Conservation (phyloP, 192 early-diverging fungal genomes). For the Globomyces pollinis-pini region DNA sequence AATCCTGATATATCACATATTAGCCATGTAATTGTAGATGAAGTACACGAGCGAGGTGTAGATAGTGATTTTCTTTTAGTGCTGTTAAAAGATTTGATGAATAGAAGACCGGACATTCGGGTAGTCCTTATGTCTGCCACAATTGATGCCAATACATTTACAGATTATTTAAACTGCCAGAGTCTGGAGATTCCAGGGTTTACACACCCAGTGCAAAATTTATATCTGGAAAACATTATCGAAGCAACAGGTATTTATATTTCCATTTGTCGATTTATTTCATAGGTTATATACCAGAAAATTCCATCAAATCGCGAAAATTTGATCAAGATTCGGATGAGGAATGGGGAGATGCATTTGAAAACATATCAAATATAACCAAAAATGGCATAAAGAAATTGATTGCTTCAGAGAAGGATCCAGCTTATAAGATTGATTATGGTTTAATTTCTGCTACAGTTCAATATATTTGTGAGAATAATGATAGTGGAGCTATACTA, state of each 20-base stretch:
- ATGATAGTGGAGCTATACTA: constrained; percentile 56
- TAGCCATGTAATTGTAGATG: constrained; percentile 67
- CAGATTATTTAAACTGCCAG: constrained; percentile 32
- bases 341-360: neutral
- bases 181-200: constrained; percentile 49
- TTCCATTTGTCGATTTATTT: too few species aligned
- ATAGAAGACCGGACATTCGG: constrained; percentile 37
- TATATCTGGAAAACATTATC: constrained; percentile 63
- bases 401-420: neutral
- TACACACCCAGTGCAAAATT: constrained; percentile 43
- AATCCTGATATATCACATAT: constrained; percentile 53
- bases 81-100: constrained; percentile 57
- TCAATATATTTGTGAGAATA: constrained; percentile 26
- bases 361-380: neutral
- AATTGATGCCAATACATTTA: constrained; percentile 49
- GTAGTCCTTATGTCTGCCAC: constrained; percentile 69
- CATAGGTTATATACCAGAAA: neutral
- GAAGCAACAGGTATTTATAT: constrained; percentile 31
- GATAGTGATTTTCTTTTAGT: constrained; percentile 63
- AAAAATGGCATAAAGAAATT: neutral
- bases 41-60: constrained; percentile 66
- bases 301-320: neutral
- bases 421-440: constrained; percentile 35
- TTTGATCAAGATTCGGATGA: constrained; percentile 6
- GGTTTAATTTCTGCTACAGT: constrained; percentile 38